Conservation (phyloP, 352 stramenopile species). For the Thalassiosira hispida region DNA sequence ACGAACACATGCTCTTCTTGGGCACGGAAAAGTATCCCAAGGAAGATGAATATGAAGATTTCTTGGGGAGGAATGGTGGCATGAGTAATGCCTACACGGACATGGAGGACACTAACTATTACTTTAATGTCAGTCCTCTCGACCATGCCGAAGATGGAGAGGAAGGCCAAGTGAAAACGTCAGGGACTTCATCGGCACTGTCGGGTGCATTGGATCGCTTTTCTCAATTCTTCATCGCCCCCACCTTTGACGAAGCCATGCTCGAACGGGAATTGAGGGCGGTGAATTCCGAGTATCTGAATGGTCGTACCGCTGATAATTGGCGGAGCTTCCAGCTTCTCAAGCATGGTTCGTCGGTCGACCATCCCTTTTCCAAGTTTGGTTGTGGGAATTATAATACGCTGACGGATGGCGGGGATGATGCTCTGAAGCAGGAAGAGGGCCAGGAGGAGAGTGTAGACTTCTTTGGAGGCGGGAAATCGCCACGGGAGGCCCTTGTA, state of each 20-base stretch:
- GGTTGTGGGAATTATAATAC: constrained; percentile 85
- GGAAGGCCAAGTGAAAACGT: constrained; percentile 17
- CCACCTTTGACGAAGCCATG: constrained; percentile 89
- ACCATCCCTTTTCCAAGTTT: constrained; percentile 85
- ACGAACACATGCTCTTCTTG: constrained; percentile 96
- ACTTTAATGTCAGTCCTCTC: constrained; percentile 68
- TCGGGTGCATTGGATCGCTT: constrained; percentile 93
- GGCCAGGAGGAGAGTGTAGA: constrained; percentile 2
- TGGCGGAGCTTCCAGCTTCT: constrained; percentile 87
- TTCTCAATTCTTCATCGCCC: constrained; percentile 97
- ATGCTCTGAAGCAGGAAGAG: not conserved
- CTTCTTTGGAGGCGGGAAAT: constrained; percentile 49
- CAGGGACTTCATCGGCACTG: constrained; percentile 72
- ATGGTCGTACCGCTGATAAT: constrained; percentile 94
- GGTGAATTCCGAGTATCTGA: constrained; percentile 96
- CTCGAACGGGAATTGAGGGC: constrained; percentile 94
- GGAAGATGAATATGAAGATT: constrained; percentile 95
- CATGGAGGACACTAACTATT: constrained; percentile 87
- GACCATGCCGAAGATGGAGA: constrained; percentile 52
- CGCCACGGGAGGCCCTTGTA: constrained; percentile 59
- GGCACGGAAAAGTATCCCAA: constrained; percentile 96
- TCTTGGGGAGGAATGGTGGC: constrained; percentile 91
- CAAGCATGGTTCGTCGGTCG: constrained; percentile 61
- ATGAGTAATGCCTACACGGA: constrained; percentile 96
- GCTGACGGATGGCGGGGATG: constrained; percentile 66